Evolutionary conservation across 2,329 filamentous ascomycete species (phyloP), one percentile per base, ranked within the genome.

Genomic region (Sporothrix sp.): DNA sequence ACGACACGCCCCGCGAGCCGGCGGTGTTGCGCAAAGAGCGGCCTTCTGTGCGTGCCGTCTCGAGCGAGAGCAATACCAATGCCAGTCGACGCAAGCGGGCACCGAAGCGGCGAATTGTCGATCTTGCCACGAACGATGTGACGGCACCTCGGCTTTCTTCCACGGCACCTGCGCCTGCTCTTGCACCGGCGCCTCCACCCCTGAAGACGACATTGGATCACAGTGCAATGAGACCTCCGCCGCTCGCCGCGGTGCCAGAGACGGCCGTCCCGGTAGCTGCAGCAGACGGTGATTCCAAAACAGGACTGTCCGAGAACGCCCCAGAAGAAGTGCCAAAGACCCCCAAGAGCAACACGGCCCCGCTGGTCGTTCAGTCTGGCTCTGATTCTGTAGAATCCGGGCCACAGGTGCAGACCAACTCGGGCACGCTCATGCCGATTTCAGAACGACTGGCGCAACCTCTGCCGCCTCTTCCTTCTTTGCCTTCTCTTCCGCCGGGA

Each of bases 71-170:
- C 51, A 75, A 78, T 58, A 74, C 73, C 1, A 76, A 66, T 51
- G 78, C 79, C 1, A 76, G 78, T 14, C 76, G 82, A 23, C 79
- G 81, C 35, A 74, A 76, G 28, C 73, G 76, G 55, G 75, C 73
- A 3, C 73, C 78, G 2, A 82, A 82, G 63, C 70, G 81, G 47
- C 74, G 81, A 23, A 83, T 84, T 51, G 79, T 84, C 16, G 80
- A 84, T 58, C 67, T 84, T 10, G 77, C 80, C 7, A 81, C 75
- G 2, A 71, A 68, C 46, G 75, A 80, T 38, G 18, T 32, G 2
- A 39, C 50, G 9, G 20, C 43, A 62, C 57, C 55, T 4, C 43
- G 20, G 7, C 7, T 35, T 13, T 30, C 30, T 13, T 45, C 30
- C 1, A 38, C 43, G 13, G 28, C 21, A 7, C 44, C 44, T 38